A percentile compares a stretch with the other conserved stretches of the same genome.
Evolutionary conservation across 441 rosid species (phyloP).

Genomic region (Populus hybrid): DNA sequence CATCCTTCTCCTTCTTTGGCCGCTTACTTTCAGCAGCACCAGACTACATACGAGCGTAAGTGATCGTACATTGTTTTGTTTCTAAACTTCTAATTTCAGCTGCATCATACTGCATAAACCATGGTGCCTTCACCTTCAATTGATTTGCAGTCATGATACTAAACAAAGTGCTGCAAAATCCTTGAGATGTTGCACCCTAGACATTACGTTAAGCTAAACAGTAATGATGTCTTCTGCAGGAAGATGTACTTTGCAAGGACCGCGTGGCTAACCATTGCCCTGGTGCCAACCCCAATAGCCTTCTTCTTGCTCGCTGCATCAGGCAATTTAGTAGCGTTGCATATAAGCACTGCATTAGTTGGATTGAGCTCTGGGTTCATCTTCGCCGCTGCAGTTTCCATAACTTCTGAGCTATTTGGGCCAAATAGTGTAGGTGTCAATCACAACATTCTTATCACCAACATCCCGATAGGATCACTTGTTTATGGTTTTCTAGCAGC

Average conservation of each 20-base stretch:
- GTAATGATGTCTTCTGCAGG: slow-evolving; percentile 33
- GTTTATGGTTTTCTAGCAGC: slow-evolving; percentile 83
- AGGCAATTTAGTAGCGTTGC: slow-evolving; percentile 43
- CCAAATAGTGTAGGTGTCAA: slow-evolving; percentile 87
- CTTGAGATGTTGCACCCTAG: background rate
- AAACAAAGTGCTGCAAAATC: background rate
- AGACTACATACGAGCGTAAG: slow-evolving; percentile 80
- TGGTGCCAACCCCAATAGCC: slow-evolving; percentile 81
- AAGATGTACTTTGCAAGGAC: slow-evolving; percentile 88
- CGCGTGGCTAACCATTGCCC: slow-evolving; percentile 80
- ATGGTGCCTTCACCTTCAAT: background rate
- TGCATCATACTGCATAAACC: background rate
- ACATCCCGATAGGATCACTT: slow-evolving; percentile 84
- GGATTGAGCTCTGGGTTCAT: slow-evolving; percentile 93
- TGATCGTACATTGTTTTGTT: background rate
- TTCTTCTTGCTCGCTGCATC: slow-evolving; percentile 68
- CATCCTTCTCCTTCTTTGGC: slow-evolving; percentile 94
- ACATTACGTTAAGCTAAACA: background rate
- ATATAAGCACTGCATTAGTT: slow-evolving; percentile 61
- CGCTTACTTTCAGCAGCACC: slow-evolving; percentile 87
- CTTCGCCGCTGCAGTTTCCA: slow-evolving; percentile 91
- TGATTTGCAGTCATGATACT: background rate
- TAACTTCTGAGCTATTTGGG: slow-evolving; percentile 91
- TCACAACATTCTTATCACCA: slow-evolving; percentile 91
- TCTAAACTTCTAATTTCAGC: background rate